Evolutionary conservation across 306 rosid genomes (phyloP).

Genomic region (Vigna unguiculata): DNA sequence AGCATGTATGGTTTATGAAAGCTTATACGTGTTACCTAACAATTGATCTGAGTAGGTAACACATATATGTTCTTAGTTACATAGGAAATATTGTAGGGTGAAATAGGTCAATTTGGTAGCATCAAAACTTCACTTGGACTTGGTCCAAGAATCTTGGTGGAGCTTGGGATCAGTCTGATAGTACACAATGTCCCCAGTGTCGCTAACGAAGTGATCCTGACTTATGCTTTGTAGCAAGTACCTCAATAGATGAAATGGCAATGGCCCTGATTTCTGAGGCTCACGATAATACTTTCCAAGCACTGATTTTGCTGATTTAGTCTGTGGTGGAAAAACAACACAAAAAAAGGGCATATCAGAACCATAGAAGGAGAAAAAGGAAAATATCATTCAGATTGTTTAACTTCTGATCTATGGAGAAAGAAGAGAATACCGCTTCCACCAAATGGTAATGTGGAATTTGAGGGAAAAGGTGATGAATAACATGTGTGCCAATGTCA

Average conservation of each 20-base stretch:
- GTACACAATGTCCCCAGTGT: constrained; percentile 72
- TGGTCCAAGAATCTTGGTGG: constrained; percentile 46
- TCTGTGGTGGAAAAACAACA: constrained; percentile 49
- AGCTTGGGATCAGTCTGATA: constrained; percentile 72
- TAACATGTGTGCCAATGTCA: constrained; percentile 98
- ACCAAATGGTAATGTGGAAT: constrained; percentile 93
- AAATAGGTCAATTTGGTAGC: constrained; percentile 13
- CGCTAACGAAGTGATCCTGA: constrained; percentile 86
- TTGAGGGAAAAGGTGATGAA: constrained; percentile 97
- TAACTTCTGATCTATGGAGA: too few species aligned
- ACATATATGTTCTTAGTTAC: not conserved
- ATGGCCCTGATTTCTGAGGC: constrained; percentile 82
- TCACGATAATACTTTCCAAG: constrained; percentile 89
- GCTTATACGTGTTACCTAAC: not conserved
- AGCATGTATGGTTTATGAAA: not conserved
- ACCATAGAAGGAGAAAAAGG: not conserved
- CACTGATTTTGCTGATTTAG: constrained; percentile 73
- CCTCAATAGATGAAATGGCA: constrained; percentile 76
- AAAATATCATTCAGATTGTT: too few species aligned
- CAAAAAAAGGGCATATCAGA: not conserved
- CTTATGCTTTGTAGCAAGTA: constrained; percentile 66
- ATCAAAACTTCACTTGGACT: constrained; percentile 46
- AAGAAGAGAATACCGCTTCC: constrained; percentile 67
- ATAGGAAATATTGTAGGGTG: not conserved
- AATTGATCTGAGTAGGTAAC: constrained; percentile 7